Evolutionary conservation across 2,329 filamentous ascomycete genomes (phyloP), one percentile per base, ranked within the genome.

Genomic region (Bipolaris bicolor): DNA sequence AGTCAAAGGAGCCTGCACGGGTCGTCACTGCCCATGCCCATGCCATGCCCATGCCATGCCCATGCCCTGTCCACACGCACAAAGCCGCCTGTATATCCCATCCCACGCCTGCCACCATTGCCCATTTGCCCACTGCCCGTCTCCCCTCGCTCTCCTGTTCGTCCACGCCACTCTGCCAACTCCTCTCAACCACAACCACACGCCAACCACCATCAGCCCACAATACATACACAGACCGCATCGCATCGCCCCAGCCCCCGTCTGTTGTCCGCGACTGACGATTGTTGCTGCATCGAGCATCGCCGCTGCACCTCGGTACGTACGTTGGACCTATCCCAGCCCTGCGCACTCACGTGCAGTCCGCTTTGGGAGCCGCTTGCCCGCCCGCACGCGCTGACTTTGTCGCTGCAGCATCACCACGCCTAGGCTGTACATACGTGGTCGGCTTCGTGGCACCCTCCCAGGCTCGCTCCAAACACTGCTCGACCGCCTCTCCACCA

Each of bases 361-460:
- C 71, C 71, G 57, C 41, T 68, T 70, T 60, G 52, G 65, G 68
- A 40, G 40, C 56, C 26, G 54, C 65, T 58, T 62, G 63, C 65
- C 26, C 18, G 20, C 7, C 65, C 62, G 66, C 60, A 45, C 51
- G 51, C 65, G 64, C 66, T 66, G 66, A 69, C 68, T 63, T 63
- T 57, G 55, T 55, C 47, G 57, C 55, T 48, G 61, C 60, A 68
- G 63, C 50, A 64, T 65, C 69, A 70, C 70, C 68, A 67, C 55
- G 64, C 60, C 62, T 65, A 66, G 26, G 60, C 44, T 40, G 48
- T 64, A 71, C 70, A 62, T 74, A 76, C 73, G 75, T 76, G 74
- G 72, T 72, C 72, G 63, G 65, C 62, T 69, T 77, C 73, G 75
- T 77, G 73, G 71, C 74, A 76, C 72, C 60, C 67, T 65, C 58